Evolutionary conservation across 2,329 filamentous ascomycete genomes (phyloP), one percentile per base, ranked within the genome.

Genomic region (Colletotrichum chlorophyti): DNA sequence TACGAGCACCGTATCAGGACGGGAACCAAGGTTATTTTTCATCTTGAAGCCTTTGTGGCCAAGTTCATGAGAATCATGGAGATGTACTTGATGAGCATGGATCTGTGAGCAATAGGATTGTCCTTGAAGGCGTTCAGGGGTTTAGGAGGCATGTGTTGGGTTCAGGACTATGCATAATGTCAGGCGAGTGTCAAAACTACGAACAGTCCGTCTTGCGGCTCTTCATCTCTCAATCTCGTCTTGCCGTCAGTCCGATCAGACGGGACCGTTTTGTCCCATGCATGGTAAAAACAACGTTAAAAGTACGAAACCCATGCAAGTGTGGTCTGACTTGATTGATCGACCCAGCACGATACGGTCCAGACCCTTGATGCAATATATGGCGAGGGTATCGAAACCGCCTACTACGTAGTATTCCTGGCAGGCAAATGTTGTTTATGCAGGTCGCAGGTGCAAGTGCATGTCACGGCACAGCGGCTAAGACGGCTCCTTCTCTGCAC

Each of bases 51-150:
- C 4, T 99, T 99, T 75, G 95, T 99, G 58, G 94, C 94, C 57
- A 98, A 97, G 78, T 97, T 98, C 72, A 98, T 99, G 94, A 86
- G 94, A 66, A 86, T 98, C 65, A 85, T 94, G 63, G 95, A 99
- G 79, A 94, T 93, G 87, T 96, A 87, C 70, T 75, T 89, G 55
- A 94, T 96, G 91, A 91, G 88, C 63, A 93, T 95, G 88, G 91
- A 93, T 52, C 78, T 86, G 76, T 86, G 70, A 77, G 35, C 24
- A 29, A 15, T 29, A 34, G 38, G 47, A 52, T 58, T 40, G 49
- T 11, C 48, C 45, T 53, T 26, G 65, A 65, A 64, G 69, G 70
- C 69, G 64, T 55, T 58, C n/a, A 37, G 46, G 58, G 34, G 40
- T 53, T 58, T n/a, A 26, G 58, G 52, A 23, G 31, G 38, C 21